Evolutionary conservation across 805 yeast genomes (phyloP), one percentile per base, ranked within the genome.

Genomic region (Saccharomycopsis oosterbeekiorum): DNA sequence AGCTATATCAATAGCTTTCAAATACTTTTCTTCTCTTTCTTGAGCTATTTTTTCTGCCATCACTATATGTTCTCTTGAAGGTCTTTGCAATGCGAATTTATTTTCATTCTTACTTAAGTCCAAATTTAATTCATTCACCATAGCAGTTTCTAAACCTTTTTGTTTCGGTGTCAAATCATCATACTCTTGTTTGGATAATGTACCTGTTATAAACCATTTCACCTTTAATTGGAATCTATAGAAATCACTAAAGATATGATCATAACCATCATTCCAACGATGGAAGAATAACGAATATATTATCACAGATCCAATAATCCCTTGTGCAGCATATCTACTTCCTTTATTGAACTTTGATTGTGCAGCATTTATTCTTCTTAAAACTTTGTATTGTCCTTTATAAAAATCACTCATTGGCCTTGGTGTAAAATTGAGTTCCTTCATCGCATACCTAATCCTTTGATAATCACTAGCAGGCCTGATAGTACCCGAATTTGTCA

Each of bases 231-330:
- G 84, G 29, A 77, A 70, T 57, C 93, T 72, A 70, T 88, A 84
- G 57, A 87, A 83, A 50, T 80, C 83, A 12, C 89, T 80, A 72
- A 89, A 84, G 8, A 86, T 83, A 68, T 89, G 85, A 61, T 89
- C 93, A 65, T 81, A 80, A 2, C 91, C 91, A 62, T 89, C 94
- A 68, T 89, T 88, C 96, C 96, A 89, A 59, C 90, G 76, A 70
- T 85, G 81, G 73, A 88, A 84, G 70, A 89, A 89, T 1, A 86
- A 80, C 24, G 84, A 83, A 67, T 84, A 86, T 1, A 81, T 69
- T 29, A 81, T 72, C 8, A 86, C 71, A 0, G 80, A 77, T 39
- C 76, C 74, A 8, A 82, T 80, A 39, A 83, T 67, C 9, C 80
- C 68, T 47, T 78, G 77, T 0, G 86, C 84, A 26, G 85, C 78